phyloP scores from a whole-genome alignment of 129 eudicot genomes.

The Solidago caesia region DNA sequence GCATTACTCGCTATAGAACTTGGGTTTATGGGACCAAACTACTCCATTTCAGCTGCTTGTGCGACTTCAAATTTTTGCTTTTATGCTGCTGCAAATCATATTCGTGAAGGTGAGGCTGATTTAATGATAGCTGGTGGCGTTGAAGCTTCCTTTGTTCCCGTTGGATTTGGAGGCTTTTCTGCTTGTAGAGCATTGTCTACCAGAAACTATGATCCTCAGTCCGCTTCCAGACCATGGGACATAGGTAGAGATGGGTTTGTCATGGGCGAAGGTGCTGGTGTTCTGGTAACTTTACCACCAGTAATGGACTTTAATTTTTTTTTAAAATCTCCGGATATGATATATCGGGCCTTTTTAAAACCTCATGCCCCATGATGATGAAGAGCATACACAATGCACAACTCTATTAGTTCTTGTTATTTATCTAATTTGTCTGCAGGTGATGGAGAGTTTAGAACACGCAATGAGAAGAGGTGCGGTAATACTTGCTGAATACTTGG shows the following conservation, averaged over 20 bases:
- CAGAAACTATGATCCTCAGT: constrained; percentile 39
- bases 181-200: constrained; percentile 36
- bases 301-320: background rate
- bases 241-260: constrained; percentile 45
- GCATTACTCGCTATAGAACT: constrained; percentile 72
- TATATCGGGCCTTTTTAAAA: too few relatives aligned
- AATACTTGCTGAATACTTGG: constrained; percentile 77
- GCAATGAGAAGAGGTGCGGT: constrained; percentile 90
- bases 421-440: constrained; percentile 33
- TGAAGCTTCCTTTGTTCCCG: constrained; percentile 27
- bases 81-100: constrained; percentile 40
- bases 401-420: too few relatives aligned
- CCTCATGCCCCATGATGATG: background rate
- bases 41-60: constrained; percentile 46
- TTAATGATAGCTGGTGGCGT: constrained; percentile 42
- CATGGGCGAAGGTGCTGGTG: constrained; percentile 50
- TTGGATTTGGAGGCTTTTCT: constrained; percentile 30
- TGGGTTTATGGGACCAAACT: constrained; percentile 43
- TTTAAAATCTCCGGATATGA: background rate
- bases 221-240: constrained; percentile 52
- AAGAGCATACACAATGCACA: background rate
- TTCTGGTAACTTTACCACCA: constrained; percentile 26
- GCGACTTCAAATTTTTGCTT: constrained; percentile 41
- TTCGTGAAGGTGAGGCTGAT: constrained; percentile 41
- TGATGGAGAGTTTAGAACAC: constrained; percentile 89